phyloP scores from a whole-genome alignment of 352 stramenopile genomes.

The Pythium grandisporangium region DNA sequence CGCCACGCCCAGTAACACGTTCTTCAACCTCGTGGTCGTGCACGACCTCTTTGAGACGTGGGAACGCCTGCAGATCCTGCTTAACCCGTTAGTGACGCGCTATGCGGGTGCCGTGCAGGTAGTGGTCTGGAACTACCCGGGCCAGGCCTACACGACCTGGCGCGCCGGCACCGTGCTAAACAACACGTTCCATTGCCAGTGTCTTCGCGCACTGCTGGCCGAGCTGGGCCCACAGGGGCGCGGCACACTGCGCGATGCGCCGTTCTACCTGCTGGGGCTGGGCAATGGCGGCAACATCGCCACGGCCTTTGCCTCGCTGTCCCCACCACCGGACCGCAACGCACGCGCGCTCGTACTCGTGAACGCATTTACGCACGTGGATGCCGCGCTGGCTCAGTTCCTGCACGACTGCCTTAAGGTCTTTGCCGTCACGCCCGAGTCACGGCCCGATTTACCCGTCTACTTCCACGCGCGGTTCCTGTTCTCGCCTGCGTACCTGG shows the following conservation, averaged over 20 bases:
- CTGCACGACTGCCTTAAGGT: conserved; percentile 95
- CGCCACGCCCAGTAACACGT: conserved; percentile 25
- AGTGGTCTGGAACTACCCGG: conserved; percentile 95
- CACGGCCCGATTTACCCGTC: conserved; percentile 88
- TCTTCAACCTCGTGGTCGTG: conserved; percentile 93
- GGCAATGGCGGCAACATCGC: conserved; percentile 90
- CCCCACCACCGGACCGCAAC: conserved; percentile 31
- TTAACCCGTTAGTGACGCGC: conserved; percentile 79
- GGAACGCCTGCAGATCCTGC: conserved; percentile 91
- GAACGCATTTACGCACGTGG: conserved; percentile 88
- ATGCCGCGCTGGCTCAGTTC: conserved; percentile 87
- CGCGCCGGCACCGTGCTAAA: conserved; percentile 82
- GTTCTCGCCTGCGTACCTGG: conserved; percentile 89
- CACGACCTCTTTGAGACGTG: conserved; percentile 95
- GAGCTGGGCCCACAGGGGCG: conserved; percentile 20
- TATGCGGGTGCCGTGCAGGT: conserved; percentile 84
- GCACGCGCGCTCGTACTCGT: conserved; percentile 80
- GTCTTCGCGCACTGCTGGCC: conserved; percentile 78
- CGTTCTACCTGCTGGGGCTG: conserved; percentile 91
- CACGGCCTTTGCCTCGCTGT: conserved; percentile 58
- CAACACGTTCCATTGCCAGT: conserved; percentile 88
- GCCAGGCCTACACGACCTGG: conserved; percentile 94
- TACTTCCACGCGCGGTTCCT: conserved; percentile 95
- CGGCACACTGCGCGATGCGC: conserved; percentile 49
- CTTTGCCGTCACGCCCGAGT: conserved; percentile 85